These are phyloP conservation scores for Emmonsiellopsis sp. DNA, from an alignment of 2,329 filamentous ascomycete genomes.

Conservation along the genomic window DNA sequence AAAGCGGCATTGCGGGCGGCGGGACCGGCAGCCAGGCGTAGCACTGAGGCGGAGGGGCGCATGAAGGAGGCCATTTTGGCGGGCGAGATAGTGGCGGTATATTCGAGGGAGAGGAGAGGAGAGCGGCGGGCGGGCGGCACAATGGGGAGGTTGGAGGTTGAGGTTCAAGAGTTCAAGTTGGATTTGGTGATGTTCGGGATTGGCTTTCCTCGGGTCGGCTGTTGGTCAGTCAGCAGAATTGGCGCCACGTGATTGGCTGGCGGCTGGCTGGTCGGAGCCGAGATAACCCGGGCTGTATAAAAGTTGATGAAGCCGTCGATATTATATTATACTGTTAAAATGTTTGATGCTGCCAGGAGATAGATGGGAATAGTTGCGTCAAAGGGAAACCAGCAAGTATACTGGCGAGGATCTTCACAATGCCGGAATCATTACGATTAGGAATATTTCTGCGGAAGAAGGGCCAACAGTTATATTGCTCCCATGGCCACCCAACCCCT, in stretches of 20 bases:
- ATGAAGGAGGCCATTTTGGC: slow-evolving; percentile 30
- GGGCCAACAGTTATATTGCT: too few relatives aligned
- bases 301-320: too few relatives aligned
- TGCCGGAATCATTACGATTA: too few relatives aligned
- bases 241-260: slow-evolving; percentile 9
- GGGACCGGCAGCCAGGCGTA: slow-evolving; percentile 27
- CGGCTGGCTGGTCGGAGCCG: slow-evolving; percentile 3
- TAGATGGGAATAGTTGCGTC: too few relatives aligned
- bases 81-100: background rate
- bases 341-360: too few relatives aligned
- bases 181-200: background rate
- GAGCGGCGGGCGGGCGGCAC: background rate
- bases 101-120: background rate
- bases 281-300: slow-evolving; percentile 9
- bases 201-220: background rate
- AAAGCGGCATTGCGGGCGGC: slow-evolving; percentile 11
- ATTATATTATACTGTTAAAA: too few relatives aligned
- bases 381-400: too few relatives aligned
- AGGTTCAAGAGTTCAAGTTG: background rate
- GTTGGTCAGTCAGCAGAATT: slow-evolving; percentile 10
- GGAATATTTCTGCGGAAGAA: too few relatives aligned
- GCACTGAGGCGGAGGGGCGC: slow-evolving; percentile 26
- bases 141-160: background rate
- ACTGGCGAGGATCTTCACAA: too few relatives aligned
- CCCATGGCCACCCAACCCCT: too few relatives aligned